phyloP scores from a whole-genome alignment of 805 yeast genomes.

The Pichia ethanolica region DNA sequence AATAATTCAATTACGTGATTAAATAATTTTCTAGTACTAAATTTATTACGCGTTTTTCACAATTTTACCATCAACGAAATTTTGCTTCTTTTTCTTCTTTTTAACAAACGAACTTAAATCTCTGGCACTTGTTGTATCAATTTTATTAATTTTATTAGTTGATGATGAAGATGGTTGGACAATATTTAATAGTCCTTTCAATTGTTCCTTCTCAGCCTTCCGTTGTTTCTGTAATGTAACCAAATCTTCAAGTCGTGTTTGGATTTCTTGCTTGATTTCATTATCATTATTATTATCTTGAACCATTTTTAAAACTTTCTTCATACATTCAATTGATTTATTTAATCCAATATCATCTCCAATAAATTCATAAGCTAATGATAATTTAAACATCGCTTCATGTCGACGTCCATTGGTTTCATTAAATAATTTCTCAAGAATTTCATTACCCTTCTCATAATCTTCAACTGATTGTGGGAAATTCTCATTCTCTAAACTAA shows the following conservation, averaged over 20 bases:
- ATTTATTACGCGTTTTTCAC: too few species aligned
- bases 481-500: conserved; percentile 83
- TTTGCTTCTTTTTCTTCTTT: not conserved
- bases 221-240: conserved; percentile 33
- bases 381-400: conserved; percentile 74
- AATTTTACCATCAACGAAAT: too few species aligned
- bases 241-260: conserved; percentile 50
- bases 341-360: conserved; percentile 48
- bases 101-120: not conserved
- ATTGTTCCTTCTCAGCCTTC: conserved; percentile 31
- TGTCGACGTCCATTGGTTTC: conserved; percentile 52
- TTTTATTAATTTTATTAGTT: too few species aligned
- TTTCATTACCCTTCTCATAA: conserved; percentile 47
- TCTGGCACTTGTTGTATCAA: not conserved
- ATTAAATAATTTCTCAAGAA: conserved; percentile 46
- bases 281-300: conserved; percentile 23
- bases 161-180: too few species aligned
- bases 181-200: conserved; percentile 40
- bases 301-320: conserved; percentile 20
- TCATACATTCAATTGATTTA: conserved; percentile 41
- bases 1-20: too few species aligned
- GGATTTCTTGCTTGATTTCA: conserved; percentile 48
- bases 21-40: not conserved
- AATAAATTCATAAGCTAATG: conserved; percentile 69
- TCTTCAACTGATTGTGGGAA: conserved; percentile 73